These are phyloP conservation scores for Odontarrhena argentea DNA, from an alignment of 345 rosid species.

Conservation along the genomic window DNA sequence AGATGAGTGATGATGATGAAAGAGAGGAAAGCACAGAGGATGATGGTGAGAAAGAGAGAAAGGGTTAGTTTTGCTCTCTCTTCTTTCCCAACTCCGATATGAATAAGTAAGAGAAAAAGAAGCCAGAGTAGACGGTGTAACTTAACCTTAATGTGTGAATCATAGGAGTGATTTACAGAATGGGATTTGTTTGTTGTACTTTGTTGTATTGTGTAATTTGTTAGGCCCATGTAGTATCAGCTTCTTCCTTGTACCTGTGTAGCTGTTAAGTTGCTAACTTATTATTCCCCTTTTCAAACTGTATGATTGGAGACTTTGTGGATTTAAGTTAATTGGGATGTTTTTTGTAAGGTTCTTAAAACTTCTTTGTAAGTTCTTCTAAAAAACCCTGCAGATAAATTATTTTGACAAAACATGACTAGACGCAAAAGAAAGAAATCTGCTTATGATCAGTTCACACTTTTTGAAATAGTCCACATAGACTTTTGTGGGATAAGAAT, in stretches of 20 bases:
- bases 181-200: slow-evolving; percentile 25
- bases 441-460: no score
- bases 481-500: neutral
- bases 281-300: neutral
- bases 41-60: slow-evolving; percentile 41
- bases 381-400: no score
- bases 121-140: neutral
- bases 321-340: slow-evolving; percentile 22
- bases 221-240: slow-evolving; percentile 33
- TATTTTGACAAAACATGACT: no score
- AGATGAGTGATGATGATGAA: slow-evolving; percentile 81
- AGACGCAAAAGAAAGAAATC: no score
- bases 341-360: neutral
- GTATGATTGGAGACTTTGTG: slow-evolving; percentile 13
- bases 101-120: slow-evolving; percentile 7
- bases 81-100: slow-evolving; percentile 2
- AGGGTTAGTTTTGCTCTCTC: slow-evolving; percentile 16
- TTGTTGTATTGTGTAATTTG: slow-evolving; percentile 26
- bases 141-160: neutral
- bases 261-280: slow-evolving; percentile 27
- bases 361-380: no score
- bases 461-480: neutral
- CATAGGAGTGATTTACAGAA: slow-evolving; percentile 12
- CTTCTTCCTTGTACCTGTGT: slow-evolving; percentile 15
- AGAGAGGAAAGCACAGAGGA: slow-evolving; percentile 61